Evolutionary conservation across 495 filamentous ascomycete species (phyloP).

Genomic region (Bryoglossum gracile): DNA sequence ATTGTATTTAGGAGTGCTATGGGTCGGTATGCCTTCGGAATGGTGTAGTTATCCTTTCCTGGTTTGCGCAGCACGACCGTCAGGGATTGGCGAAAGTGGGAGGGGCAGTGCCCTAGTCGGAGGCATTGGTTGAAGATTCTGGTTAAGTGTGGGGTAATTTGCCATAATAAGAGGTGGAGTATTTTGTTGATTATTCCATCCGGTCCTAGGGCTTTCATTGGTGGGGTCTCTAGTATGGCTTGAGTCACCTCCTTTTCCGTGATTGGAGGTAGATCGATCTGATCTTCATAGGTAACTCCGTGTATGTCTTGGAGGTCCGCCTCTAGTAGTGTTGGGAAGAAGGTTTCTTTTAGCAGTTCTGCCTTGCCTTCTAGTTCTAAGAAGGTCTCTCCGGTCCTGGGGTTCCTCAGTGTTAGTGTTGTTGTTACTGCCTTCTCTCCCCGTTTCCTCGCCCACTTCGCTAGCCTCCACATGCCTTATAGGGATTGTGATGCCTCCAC

Average conservation of each 20-base stretch:
- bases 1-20: conserved; percentile 32
- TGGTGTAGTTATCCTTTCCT: conserved; percentile 24
- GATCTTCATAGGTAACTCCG: background rate
- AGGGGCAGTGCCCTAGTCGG: background rate
- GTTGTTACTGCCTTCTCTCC: background rate
- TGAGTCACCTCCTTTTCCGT: background rate
- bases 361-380: background rate
- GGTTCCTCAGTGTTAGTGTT: background rate
- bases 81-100: conserved; percentile 4
- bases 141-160: background rate
- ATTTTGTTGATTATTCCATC: background rate
- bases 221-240: background rate
- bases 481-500: background rate
- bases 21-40: conserved; percentile 27
- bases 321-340: background rate
- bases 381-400: background rate
- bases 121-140: background rate
- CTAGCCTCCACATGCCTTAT: background rate
- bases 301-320: background rate
- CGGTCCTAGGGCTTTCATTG: background rate
- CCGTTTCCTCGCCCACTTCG: background rate
- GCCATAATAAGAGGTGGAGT: no score
- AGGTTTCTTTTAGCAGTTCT: background rate
- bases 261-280: background rate
- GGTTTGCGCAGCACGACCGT: conserved; percentile 30